Evolutionary conservation across 2,329 filamentous ascomycete species (phyloP).

Genomic region (Alternaria sp.): DNA sequence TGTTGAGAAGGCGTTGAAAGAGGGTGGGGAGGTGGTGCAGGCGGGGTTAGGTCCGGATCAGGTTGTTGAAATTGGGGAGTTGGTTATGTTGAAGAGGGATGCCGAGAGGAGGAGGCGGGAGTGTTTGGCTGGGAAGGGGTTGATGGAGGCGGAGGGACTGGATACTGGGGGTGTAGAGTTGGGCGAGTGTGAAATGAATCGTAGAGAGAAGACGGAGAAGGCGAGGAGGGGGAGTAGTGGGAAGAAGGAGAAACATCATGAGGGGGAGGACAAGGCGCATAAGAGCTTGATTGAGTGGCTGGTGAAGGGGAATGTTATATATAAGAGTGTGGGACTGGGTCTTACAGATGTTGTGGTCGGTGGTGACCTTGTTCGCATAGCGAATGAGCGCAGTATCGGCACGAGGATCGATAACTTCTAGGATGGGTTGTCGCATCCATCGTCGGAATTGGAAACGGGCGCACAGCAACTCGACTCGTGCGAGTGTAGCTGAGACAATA

Average conservation of each 20-base stretch:
- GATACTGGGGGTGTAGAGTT: conserved; percentile 77
- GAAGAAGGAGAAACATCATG: conserved; percentile 27
- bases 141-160: conserved; percentile 71
- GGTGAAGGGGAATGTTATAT: conserved; percentile 69
- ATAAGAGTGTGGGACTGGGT: conserved; percentile 72
- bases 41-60: conserved; percentile 75
- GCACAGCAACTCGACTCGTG: conserved; percentile 2
- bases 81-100: conserved; percentile 69
- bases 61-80: conserved; percentile 85
- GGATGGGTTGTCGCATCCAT: conserved; percentile 1
- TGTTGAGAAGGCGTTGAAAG: conserved; percentile 77
- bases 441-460: neutral
- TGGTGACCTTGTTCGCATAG: conserved; percentile 62
- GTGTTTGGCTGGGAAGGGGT: conserved; percentile 39
- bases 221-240: conserved; percentile 59
- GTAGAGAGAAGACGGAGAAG: conserved; percentile 64
- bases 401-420: conserved; percentile 59
- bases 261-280: conserved; percentile 42
- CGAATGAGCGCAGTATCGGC: conserved; percentile 62
- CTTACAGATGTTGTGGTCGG: conserved; percentile 73
- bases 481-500: conserved; percentile 5
- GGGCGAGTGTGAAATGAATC: conserved; percentile 69
- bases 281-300: conserved; percentile 63
- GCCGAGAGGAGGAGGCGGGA: conserved; percentile 48
- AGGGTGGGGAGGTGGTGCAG: conserved; percentile 86